Percentiles rank a stretch among this genome's conserved stretches.
These are phyloP conservation scores for Chaetomiaceae sp. DNA, from an alignment of 2,329 filamentous ascomycete species.

Conservation along the genomic window DNA sequence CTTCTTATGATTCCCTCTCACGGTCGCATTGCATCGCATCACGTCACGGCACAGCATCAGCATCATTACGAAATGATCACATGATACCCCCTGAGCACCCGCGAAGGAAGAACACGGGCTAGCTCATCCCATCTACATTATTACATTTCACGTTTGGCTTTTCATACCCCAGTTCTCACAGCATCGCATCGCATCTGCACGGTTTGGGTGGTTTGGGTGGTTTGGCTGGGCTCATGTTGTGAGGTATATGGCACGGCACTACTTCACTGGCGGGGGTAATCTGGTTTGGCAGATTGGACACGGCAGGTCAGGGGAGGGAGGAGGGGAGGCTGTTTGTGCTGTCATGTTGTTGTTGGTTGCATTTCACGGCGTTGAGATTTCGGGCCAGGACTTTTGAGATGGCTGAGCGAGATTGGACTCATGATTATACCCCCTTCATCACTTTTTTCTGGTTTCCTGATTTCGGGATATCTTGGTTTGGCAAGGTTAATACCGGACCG, in stretches of 20 bases:
- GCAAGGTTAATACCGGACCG: background rate
- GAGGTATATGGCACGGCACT: background rate
- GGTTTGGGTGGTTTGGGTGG: background rate
- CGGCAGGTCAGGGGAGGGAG: background rate
- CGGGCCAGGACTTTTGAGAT: background rate
- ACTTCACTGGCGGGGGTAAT: background rate
- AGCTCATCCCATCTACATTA: slow-evolving; percentile 5
- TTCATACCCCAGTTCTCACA: slow-evolving; percentile 7
- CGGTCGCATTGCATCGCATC: slow-evolving; percentile 3
- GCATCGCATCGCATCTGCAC: slow-evolving; percentile 9
- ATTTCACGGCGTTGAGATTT: background rate
- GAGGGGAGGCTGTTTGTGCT: background rate
- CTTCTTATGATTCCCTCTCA: slow-evolving; percentile 13
- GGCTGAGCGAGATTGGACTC: slow-evolving; percentile 1
- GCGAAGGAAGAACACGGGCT: background rate
- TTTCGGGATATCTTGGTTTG: background rate
- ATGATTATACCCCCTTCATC: slow-evolving; percentile 4
- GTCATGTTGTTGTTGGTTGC: background rate
- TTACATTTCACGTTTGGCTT: slow-evolving; percentile 10
- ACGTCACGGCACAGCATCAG: slow-evolving; percentile 11
- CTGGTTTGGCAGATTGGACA: background rate
- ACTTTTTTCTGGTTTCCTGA: background rate
- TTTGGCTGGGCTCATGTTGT: slow-evolving; percentile 6
- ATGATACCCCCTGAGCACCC: slow-evolving; percentile 13
- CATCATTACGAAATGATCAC: slow-evolving; percentile 13